Evolutionary conservation across 2,329 filamentous ascomycete genomes (phyloP).

Genomic region (Calonectria pseudoreteaudii): DNA sequence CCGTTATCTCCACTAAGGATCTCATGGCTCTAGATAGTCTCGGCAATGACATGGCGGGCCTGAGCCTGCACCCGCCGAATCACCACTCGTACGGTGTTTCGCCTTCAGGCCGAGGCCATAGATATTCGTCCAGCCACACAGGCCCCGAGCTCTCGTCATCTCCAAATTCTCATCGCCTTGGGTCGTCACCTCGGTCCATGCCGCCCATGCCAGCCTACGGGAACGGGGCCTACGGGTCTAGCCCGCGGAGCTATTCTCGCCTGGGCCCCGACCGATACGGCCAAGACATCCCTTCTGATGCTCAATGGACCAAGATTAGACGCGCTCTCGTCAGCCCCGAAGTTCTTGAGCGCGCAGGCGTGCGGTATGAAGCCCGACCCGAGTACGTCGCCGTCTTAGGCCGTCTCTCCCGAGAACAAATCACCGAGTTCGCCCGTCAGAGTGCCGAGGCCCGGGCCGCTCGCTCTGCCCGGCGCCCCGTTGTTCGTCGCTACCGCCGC

Average conservation of each 20-base stretch:
- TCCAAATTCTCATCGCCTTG: constrained; percentile 45
- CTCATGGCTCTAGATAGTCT: constrained; percentile 62
- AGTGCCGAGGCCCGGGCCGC: constrained; percentile 61
- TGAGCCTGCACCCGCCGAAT: constrained; percentile 52
- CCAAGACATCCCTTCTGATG: constrained; percentile 65
- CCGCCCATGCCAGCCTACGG: constrained; percentile 48
- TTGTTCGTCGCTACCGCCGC: constrained; percentile 24
- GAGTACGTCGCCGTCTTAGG: constrained; percentile 73
- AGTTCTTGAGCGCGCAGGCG: constrained; percentile 65
- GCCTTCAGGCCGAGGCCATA: constrained; percentile 45
- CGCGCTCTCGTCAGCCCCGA: constrained; percentile 68
- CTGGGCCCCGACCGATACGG: constrained; percentile 70
- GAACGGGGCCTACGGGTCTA: constrained; percentile 46
- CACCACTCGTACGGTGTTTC: constrained; percentile 52
- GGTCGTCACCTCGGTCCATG: constrained; percentile 54
- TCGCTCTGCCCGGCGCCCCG: constrained; percentile 39
- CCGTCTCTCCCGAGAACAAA: constrained; percentile 62
- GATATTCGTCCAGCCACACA: constrained; percentile 49
- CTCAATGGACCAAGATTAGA: constrained; percentile 70
- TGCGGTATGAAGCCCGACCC: constrained; percentile 71
- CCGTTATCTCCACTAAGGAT: constrained; percentile 66
- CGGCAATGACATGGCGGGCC: constrained; percentile 54
- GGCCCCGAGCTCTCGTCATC: constrained; percentile 49
- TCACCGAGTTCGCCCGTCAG: constrained; percentile 62
- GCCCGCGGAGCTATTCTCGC: constrained; percentile 47